These are phyloP conservation scores for Bidens hawaiensis DNA, from an alignment of 140 eudicot species.

Conservation along the genomic window DNA sequence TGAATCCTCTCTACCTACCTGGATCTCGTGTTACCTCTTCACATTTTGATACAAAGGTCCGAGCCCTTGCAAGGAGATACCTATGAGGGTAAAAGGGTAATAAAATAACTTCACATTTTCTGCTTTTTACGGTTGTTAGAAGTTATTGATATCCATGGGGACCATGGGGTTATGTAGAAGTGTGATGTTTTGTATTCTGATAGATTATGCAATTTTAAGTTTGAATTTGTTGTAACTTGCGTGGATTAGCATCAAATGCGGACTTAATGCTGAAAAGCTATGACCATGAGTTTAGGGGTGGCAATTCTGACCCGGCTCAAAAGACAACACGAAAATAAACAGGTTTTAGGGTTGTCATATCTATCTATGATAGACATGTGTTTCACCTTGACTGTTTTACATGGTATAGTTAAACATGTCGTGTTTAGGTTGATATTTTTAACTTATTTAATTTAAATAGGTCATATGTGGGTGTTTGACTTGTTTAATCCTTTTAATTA, in stretches of 20 bases:
- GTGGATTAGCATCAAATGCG: neutral
- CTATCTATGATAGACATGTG: neutral
- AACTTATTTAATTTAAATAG: too few species aligned
- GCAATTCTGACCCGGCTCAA: too few species aligned
- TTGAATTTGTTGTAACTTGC: neutral
- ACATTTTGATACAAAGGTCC: slow-evolving; percentile 93
- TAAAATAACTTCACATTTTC: too few species aligned
- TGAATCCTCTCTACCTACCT: slow-evolving; percentile 85
- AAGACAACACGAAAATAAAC: too few species aligned
- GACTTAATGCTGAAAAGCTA: neutral
- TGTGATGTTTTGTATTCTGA: slow-evolving; percentile 7
- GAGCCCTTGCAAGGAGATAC: slow-evolving; percentile 91
- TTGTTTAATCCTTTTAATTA: too few species aligned
- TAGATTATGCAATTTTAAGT: neutral
- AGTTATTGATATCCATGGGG: neutral
- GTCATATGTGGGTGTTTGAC: too few species aligned
- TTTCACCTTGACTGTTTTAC: too few species aligned
- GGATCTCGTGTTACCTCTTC: slow-evolving; percentile 95
- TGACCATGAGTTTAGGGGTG: neutral
- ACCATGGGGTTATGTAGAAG: slow-evolving; percentile 11
- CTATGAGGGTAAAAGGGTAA: slow-evolving; percentile 43
- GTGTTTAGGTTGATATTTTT: neutral
- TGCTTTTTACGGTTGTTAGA: neutral
- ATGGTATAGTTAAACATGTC: neutral
- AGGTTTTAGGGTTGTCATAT: too few species aligned